Base-by-base conservation (phyloP, 2,329 filamentous ascomycete species). In the Epichloe hybrida region DNA sequence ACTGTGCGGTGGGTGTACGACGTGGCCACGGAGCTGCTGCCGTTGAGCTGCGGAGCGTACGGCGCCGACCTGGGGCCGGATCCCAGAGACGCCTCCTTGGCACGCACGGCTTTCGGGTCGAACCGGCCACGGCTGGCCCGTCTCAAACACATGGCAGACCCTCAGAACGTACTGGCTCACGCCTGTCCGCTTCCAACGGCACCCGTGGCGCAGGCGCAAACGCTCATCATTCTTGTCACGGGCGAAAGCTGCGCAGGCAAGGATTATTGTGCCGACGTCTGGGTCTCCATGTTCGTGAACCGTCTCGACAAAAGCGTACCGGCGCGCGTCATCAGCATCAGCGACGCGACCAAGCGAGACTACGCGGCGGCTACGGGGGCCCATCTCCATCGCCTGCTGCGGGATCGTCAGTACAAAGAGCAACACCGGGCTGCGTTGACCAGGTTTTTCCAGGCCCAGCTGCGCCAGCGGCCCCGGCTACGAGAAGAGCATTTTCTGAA, bases 31-130 rank as follows among this genome's bases (percentile, higher is more conserved):
- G 56, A 68, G 12, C 62, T 84, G 60, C 57, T 80, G 51, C 68
- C 77, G 9, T 52, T 74, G 38, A 73, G 73, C 55, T 61, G 41
- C 46, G 80, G 80, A 56, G 70, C 60, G 7, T 84, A 84, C 57
- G 64, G 74, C 27, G 78, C 80, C 4, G 80, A 84, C 57, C 76
- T 84, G 23, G 80, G 80, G 11, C 78, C 78, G 3, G 78, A 83
- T 54, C 75, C 77, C 0, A 65, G 79, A 67, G 81, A 84, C 56
- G 60, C 62, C 0, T 53, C 52, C 1, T 66, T 84, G 17, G 77
- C 76, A 1, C 57, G 57, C 4, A 69, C 65, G 53, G 79, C 80
- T 41, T 84, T 83, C 66, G 79, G 79, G 7, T 64, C 64, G 2
- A 84, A 83, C 56, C 54, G 56, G 11, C 56, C 57, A 5, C 75